phyloP scores from a whole-genome alignment of 345 rosid species.

The Brassica napus region Da-Ae NC_063436.1:2421001-2421500 shows the following conservation, averaged over 20 bases:
- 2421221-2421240: constrained; percentile 29
- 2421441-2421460: not conserved
- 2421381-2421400: not conserved
- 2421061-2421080: constrained; percentile 57
- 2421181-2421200: constrained; percentile 44
- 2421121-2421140: constrained; percentile 57
- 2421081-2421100: constrained; percentile 64
- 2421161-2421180: constrained; percentile 47
- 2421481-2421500: no score
- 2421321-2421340: not conserved
- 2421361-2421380: not conserved
- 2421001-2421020: not conserved
- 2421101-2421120: constrained; percentile 83
- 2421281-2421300: not conserved
- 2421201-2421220: constrained; percentile 72
- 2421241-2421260: constrained; percentile 7
- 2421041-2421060: constrained; percentile 50
- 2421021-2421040: not conserved
- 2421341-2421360: not conserved
- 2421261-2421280: constrained; percentile 3
- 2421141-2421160: constrained; percentile 44
- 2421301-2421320: not conserved
- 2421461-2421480: not conserved
- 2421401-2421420: not conserved
- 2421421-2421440: not conserved